These are phyloP conservation scores for Sclerospora graminicola DNA, from an alignment of 352 stramenopile genomes.

Conservation along the genomic window DNA sequence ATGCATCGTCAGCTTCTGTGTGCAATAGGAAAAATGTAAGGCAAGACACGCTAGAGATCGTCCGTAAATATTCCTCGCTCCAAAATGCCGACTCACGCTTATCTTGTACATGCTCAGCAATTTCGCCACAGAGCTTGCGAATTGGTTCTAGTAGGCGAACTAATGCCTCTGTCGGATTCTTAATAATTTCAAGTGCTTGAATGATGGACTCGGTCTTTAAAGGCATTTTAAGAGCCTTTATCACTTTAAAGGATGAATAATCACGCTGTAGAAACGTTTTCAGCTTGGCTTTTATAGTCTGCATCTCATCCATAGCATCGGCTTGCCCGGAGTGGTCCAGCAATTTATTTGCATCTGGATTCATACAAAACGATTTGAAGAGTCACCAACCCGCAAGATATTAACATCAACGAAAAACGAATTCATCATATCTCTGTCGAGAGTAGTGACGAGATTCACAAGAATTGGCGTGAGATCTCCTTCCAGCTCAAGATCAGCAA, in stretches of 20 bases:
- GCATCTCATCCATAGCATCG: constrained; percentile 90
- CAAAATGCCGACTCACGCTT: constrained; percentile 35
- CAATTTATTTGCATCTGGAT: constrained; percentile 90
- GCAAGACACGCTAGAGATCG: background rate
- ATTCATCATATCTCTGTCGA: constrained; percentile 51
- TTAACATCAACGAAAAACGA: background rate
- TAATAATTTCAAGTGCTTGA: constrained; percentile 62
- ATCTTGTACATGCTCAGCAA: constrained; percentile 53
- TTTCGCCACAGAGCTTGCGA: constrained; percentile 62
- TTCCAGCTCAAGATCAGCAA: constrained; percentile 91
- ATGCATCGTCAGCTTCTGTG: constrained; percentile 73
- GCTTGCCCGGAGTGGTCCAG: constrained; percentile 97
- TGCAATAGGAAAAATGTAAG: background rate
- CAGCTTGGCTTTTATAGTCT: constrained; percentile 77
- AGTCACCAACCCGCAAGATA: no score
- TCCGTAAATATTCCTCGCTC: background rate
- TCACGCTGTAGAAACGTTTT: constrained; percentile 87
- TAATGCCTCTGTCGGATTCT: constrained; percentile 74
- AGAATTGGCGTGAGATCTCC: constrained; percentile 98
- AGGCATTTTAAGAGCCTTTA: constrained; percentile 52
- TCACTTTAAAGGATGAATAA: constrained; percentile 52
- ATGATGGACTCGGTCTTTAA: constrained; percentile 71
- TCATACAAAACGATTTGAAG: background rate
- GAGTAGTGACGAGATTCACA: constrained; percentile 88
- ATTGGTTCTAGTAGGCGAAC: constrained; percentile 66